Conservation (phyloP, 2,329 filamentous ascomycete species). For the Bertia moriformis region DNA sequence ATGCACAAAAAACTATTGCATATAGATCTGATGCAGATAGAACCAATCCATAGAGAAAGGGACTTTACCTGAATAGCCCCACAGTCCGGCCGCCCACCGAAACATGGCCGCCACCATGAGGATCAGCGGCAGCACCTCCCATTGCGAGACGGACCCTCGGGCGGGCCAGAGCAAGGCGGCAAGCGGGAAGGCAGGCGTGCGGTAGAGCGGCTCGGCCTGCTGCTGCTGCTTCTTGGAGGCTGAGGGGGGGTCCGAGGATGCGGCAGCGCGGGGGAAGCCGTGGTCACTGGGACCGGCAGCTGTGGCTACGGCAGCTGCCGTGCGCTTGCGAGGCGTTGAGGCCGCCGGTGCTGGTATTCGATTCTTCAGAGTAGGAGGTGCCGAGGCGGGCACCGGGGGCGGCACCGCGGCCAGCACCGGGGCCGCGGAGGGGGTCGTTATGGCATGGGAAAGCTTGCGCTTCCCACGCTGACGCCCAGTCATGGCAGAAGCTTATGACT, state of each 20-base stretch:
- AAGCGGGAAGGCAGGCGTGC: conserved; percentile 68
- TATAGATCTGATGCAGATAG: conserved; percentile 1
- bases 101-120: conserved; percentile 86
- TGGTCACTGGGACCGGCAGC: background rate
- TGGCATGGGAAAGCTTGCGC: no score
- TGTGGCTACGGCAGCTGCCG: background rate
- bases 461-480: no score
- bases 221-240: conserved; percentile 12
- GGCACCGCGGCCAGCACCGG: no score
- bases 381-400: no score
- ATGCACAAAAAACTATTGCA: conserved; percentile 5
- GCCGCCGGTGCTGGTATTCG: conserved; percentile 1
- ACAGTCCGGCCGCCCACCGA: conserved; percentile 79
- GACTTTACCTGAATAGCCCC: conserved; percentile 76
- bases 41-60: conserved; percentile 1
- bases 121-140: conserved; percentile 76
- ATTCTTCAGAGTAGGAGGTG: no score
- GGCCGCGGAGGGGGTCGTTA: no score
- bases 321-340: conserved; percentile 3
- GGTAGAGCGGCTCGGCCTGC: conserved; percentile 31
- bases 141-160: conserved; percentile 71
- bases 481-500: no score
- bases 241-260: background rate
- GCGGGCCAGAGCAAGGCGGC: conserved; percentile 88
- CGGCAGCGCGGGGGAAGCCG: background rate